Conservation (phyloP, 108 stramenopile species). For the Epithemia pelagica region DNA sequence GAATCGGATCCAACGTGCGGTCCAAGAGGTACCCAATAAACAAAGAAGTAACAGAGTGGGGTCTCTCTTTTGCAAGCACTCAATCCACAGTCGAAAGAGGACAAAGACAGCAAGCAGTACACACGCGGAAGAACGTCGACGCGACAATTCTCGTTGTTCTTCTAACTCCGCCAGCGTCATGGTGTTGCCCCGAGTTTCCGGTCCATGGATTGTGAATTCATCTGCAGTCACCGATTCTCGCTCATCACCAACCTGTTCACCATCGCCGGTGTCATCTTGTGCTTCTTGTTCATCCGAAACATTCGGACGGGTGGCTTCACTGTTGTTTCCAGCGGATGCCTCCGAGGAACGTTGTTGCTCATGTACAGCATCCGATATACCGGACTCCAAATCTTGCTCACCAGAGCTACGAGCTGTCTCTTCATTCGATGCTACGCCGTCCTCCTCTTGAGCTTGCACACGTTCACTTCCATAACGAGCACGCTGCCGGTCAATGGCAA, state of each 20-base stretch:
- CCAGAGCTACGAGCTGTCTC: background rate
- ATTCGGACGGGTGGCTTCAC: background rate
- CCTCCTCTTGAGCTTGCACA: background rate
- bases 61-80: conserved; percentile 58
- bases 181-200: conserved; percentile 3
- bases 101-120: conserved; percentile 57
- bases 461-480: conserved; percentile 10
- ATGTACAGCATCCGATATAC: background rate
- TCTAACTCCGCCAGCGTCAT: conserved; percentile 42
- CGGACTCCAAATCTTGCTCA: background rate
- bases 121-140: conserved; percentile 60
- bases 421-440: background rate
- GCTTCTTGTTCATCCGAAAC: background rate
- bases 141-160: conserved; percentile 58
- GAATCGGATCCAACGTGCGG: conserved; percentile 51
- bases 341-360: background rate
- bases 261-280: background rate
- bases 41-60: conserved; percentile 51
- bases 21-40: conserved; percentile 64
- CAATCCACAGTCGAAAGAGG: conserved; percentile 75
- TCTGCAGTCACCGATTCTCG: background rate
- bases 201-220: background rate
- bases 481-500: conserved; percentile 7
- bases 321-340: background rate
- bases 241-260: background rate